phyloP scores from a whole-genome alignment of 306 rosid species.

The Astragalus membranaceus region DNA sequence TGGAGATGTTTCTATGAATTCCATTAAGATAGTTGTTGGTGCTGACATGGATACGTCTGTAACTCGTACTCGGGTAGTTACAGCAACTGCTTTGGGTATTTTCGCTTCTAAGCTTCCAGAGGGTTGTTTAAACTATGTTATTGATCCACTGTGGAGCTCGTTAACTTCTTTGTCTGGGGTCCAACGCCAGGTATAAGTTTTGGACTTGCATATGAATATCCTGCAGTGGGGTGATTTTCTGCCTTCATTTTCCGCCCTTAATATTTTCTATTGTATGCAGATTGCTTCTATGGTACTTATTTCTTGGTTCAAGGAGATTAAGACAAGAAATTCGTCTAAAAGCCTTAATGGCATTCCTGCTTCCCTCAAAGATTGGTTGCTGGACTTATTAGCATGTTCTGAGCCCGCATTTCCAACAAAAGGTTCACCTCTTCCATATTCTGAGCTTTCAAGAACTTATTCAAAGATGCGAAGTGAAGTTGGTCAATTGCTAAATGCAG shows the following conservation, averaged over 20 bases:
- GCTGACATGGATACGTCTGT: conserved; percentile 78
- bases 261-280: conserved; percentile 33
- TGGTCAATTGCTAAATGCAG: conserved; percentile 55
- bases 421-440: conserved; percentile 72
- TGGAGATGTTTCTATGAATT: conserved; percentile 60
- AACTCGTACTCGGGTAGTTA: conserved; percentile 82
- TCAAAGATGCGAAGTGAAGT: conserved; percentile 91
- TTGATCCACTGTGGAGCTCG: conserved; percentile 70
- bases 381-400: conserved; percentile 74
- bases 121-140: conserved; percentile 44
- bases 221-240: background rate
- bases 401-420: conserved; percentile 90
- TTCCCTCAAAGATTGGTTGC: conserved; percentile 63
- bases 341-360: conserved; percentile 31
- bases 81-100: conserved; percentile 82
- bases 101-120: conserved; percentile 72
- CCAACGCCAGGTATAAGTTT: conserved; percentile 72
- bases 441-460: conserved; percentile 89
- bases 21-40: conserved; percentile 79
- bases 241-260: background rate
- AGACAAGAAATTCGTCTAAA: conserved; percentile 20
- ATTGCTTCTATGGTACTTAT: conserved; percentile 85
- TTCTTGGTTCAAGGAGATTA: conserved; percentile 87
- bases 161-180: conserved; percentile 75
- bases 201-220: background rate